These are phyloP conservation scores for Picochlorum sp. DNA, from an alignment of 139 green algal genomes.

Conservation along the genomic window DNA sequence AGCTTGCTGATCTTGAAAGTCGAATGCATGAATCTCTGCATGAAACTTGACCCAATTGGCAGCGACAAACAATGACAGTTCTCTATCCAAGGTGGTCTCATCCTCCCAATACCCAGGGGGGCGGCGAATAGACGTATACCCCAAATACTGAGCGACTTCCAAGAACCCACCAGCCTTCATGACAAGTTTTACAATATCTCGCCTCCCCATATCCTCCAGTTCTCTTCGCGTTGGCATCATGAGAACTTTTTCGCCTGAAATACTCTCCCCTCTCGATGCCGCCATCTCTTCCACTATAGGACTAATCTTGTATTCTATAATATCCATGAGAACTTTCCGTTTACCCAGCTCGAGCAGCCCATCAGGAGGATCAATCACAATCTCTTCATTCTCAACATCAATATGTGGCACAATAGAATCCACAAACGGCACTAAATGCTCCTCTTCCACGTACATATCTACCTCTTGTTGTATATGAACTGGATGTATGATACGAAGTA, in stretches of 20 bases:
- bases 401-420: constrained; percentile 8
- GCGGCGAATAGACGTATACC: constrained; percentile 15
- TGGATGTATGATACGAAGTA: too few relatives aligned
- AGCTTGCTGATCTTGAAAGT: not conserved
- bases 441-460: not conserved
- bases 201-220: constrained; percentile 12
- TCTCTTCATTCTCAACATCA: not conserved
- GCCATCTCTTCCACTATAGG: not conserved
- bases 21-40: not conserved
- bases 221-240: constrained; percentile 23
- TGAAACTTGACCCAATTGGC: constrained; percentile 22
- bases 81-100: constrained; percentile 14
- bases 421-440: constrained; percentile 13
- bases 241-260: not conserved
- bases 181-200: constrained; percentile 19
- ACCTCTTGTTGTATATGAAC: not conserved
- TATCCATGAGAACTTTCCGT: not conserved
- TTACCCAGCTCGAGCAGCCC: constrained; percentile 28
- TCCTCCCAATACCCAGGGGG: constrained; percentile 29
- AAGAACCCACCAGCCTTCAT: constrained; percentile 25
- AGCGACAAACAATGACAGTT: constrained; percentile 28
- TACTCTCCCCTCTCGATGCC: not conserved
- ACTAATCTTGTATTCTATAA: constrained; percentile 10
- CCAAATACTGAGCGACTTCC: constrained; percentile 17
- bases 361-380: constrained; percentile 11